phyloP scores from a whole-genome alignment of 176 grass and related monocot species.

The Musa acuminata region DNA sequence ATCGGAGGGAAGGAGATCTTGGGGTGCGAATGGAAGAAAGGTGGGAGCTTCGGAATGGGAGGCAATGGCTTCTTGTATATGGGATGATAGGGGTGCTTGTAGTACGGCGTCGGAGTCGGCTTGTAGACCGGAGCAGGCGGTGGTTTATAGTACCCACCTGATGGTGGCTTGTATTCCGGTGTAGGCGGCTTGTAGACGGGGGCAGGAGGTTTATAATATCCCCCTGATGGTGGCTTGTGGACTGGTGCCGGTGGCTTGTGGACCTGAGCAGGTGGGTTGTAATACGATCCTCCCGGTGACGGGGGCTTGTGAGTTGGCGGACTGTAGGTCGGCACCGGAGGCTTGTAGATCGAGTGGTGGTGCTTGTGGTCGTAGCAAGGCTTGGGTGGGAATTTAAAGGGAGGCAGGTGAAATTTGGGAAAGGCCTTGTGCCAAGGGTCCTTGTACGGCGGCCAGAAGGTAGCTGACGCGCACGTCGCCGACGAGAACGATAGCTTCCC shows the following conservation, averaged over 20 bases:
- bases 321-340: background rate
- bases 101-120: background rate
- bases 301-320: background rate
- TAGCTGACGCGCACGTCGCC: slow-evolving; percentile 36
- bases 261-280: background rate
- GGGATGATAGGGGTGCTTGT: background rate
- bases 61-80: background rate
- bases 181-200: slow-evolving; percentile 12
- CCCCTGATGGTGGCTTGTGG: background rate
- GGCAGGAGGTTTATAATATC: background rate
- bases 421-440: slow-evolving; percentile 9
- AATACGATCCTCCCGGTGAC: background rate
- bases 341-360: background rate
- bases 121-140: background rate
- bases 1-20: background rate
- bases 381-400: background rate
- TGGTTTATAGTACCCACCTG: background rate
- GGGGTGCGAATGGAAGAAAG: background rate
- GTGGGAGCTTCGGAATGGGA: background rate
- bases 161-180: background rate
- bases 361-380: background rate
- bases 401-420: background rate
- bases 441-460: background rate
- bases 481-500: slow-evolving; percentile 34
- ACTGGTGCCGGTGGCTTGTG: too few species aligned